Percentiles rank a stretch among this genome's conserved stretches.
phyloP scores from a whole-genome alignment of 2,329 filamentous ascomycete species.

The Diplodia sapinea region DNA sequence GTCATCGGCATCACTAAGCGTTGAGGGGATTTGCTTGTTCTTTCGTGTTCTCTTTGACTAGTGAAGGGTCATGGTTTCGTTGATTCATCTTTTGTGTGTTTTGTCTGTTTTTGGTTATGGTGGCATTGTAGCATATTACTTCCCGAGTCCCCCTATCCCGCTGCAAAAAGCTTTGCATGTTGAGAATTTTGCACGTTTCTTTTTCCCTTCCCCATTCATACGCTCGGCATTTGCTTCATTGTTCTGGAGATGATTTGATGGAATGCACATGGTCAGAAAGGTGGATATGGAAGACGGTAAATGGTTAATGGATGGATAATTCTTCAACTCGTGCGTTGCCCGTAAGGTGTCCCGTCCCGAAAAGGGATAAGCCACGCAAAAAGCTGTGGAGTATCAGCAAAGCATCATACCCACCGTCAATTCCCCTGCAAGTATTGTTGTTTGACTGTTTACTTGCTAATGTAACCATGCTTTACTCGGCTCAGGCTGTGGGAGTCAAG shows the following conservation, averaged over 20 bases:
- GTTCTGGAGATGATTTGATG: slow-evolving; percentile 1
- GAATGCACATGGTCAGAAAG: slow-evolving; percentile 3
- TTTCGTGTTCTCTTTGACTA: background rate
- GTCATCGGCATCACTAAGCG: slow-evolving; percentile 24
- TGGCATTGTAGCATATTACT: slow-evolving; percentile 25
- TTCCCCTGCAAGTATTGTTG: background rate
- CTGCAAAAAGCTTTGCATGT: background rate
- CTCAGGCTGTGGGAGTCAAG: background rate
- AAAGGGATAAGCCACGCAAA: background rate
- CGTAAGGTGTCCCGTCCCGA: background rate
- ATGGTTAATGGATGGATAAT: slow-evolving; percentile 14
- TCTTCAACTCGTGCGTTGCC: background rate
- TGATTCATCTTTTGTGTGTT: background rate
- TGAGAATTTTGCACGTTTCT: background rate
- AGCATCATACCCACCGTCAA: background rate
- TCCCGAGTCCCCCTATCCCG: background rate
- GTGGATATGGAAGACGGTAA: slow-evolving; percentile 9
- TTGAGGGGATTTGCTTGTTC: background rate
- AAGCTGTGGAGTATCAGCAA: background rate
- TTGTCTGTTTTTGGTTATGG: slow-evolving; percentile 2
- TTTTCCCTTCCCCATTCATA: background rate
- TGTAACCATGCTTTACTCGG: background rate
- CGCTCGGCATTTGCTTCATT: slow-evolving; percentile 5
- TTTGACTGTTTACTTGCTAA: background rate
- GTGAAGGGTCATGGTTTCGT: background rate